Percentiles rank a stretch among this genome's conserved stretches.
Evolutionary conservation across 1,284 basidiomycete genomes (phyloP).

Genomic region (Cryptococcus sp.): DNA sequence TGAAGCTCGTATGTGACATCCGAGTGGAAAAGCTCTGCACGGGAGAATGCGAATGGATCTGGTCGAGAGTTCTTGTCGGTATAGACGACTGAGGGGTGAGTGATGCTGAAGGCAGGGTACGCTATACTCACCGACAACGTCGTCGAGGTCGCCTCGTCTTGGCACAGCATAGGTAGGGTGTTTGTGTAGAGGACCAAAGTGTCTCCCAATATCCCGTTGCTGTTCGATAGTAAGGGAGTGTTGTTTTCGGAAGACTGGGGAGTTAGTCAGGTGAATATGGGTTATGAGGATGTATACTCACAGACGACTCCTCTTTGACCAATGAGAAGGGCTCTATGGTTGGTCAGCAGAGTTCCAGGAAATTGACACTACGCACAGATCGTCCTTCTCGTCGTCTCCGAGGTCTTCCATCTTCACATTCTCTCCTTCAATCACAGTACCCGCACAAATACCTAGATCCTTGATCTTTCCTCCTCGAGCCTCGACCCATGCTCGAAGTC

Average conservation of each 20-base stretch:
- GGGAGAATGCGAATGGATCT: conserved; percentile 65
- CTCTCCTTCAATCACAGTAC: conserved; percentile 46
- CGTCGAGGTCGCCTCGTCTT: conserved; percentile 61
- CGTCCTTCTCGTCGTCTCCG: conserved; percentile 49
- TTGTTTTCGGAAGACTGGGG: conserved; percentile 42
- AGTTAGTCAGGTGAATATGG: background rate
- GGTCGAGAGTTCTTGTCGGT: conserved; percentile 60
- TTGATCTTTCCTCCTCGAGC: conserved; percentile 44
- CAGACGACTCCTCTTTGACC: conserved; percentile 44
- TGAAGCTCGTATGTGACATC: conserved; percentile 76
- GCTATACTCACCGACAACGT: conserved; percentile 54
- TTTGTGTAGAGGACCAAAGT: conserved; percentile 75
- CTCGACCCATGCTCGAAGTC: conserved; percentile 36
- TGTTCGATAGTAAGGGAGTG: conserved; percentile 54
- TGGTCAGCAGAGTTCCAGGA: conserved; percentile 3
- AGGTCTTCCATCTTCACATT: conserved; percentile 49
- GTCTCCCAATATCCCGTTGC: conserved; percentile 65
- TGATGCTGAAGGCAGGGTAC: background rate
- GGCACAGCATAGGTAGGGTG: conserved; percentile 76
- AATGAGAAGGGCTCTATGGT: conserved; percentile 31
- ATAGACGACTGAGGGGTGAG: conserved; percentile 40
- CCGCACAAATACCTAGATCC: conserved; percentile 47
- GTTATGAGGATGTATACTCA: conserved; percentile 12
- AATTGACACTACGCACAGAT: conserved; percentile 37
- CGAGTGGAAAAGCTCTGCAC: conserved; percentile 70